Evolutionary conservation across 257 asterid genomes (phyloP).

Genomic region (Solanum corneliomulleri): DNA sequence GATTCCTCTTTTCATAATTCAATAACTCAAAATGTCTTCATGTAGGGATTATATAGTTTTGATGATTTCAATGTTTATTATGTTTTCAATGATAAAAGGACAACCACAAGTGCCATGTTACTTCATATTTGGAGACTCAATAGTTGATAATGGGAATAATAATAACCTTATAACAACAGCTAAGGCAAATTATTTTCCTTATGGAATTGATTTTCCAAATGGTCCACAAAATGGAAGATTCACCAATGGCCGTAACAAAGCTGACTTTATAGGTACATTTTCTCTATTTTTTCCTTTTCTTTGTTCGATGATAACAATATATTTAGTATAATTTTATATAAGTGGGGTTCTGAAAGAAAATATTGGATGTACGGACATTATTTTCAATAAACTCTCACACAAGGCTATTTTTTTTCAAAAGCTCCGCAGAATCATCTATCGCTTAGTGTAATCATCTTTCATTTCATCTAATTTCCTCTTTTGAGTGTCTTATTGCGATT

Average conservation of each 20-base stretch:
- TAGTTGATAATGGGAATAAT: constrained; percentile 48
- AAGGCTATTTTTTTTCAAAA: not conserved
- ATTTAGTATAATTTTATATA: too few relatives aligned
- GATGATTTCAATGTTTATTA: not conserved
- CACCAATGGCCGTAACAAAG: constrained; percentile 34
- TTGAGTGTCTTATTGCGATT: not conserved
- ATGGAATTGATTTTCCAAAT: constrained; percentile 39
- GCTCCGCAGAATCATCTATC: not conserved
- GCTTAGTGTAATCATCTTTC: not conserved
- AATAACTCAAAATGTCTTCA: not conserved
- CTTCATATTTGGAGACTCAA: constrained; percentile 50
- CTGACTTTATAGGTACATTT: constrained; percentile 22
- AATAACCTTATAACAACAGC: constrained; percentile 24
- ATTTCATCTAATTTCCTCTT: not conserved
- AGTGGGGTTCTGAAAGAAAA: too few relatives aligned
- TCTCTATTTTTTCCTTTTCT: too few relatives aligned
- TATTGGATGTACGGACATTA: too few relatives aligned
- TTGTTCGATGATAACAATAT: too few relatives aligned
- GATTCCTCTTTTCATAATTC: not conserved
- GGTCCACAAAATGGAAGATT: constrained; percentile 46
- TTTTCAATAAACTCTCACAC: too few relatives aligned
- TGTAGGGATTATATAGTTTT: not conserved
- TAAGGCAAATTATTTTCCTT: constrained; percentile 34
- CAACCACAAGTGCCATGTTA: constrained; percentile 41
- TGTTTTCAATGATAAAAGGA: not conserved